phyloP scores from a whole-genome alignment of 768 basidiomycete species.

The Rhizopogon salebrosus region DNA sequence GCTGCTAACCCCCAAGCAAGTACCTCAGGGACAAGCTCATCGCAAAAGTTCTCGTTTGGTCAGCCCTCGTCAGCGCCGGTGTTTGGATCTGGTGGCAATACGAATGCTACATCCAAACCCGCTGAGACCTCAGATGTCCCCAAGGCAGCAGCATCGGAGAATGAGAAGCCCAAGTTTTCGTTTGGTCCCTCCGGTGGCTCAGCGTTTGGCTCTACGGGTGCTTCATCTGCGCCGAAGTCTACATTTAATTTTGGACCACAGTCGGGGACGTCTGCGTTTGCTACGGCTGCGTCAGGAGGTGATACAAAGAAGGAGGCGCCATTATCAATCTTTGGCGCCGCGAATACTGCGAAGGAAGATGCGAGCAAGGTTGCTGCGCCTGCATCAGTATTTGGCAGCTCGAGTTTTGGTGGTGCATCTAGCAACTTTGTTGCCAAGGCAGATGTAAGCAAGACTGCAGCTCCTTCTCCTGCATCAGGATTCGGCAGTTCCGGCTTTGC shows the following conservation, averaged over 20 bases:
- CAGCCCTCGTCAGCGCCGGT: not conserved
- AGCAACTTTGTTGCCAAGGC: conserved; percentile 15
- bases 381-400: conserved; percentile 8
- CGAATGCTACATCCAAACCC: not conserved
- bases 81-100: not conserved
- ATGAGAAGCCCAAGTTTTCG: conserved; percentile 16
- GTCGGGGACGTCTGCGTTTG: conserved; percentile 19
- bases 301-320: conserved; percentile 21
- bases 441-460: conserved; percentile 18
- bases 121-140: conserved; percentile 10
- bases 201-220: conserved; percentile 1
- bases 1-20: conserved; percentile 4
- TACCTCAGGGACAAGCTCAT: conserved; percentile 2
- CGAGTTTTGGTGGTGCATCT: conserved; percentile 5
- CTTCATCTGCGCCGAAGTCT: conserved; percentile 12
- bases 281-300: conserved; percentile 11
- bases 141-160: conserved; percentile 7
- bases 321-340: conserved; percentile 31
- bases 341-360: conserved; percentile 7
- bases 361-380: conserved; percentile 8
- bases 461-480: conserved; percentile 10
- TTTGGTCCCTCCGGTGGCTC: conserved; percentile 16
- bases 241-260: conserved; percentile 17
- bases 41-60: not conserved
- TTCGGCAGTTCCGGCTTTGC: conserved; percentile 19